Base-by-base conservation (phyloP, 495 filamentous ascomycete species). In the Pyrenula massariospora region DNA sequence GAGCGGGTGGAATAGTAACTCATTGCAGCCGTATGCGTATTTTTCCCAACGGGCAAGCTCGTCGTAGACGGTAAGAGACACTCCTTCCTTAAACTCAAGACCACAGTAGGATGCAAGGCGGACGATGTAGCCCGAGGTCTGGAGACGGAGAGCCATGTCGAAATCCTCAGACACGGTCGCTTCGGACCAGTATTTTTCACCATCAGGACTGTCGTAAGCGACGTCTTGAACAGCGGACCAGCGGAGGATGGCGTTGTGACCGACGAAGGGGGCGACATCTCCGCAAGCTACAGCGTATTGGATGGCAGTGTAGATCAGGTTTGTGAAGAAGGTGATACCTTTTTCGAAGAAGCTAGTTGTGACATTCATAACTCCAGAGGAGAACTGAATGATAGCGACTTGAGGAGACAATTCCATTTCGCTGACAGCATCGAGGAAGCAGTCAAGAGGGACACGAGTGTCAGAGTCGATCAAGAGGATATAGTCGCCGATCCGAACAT, bases 11-110 rank as follows among this genome's bases (percentile, higher is more conserved):
- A 91, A 91, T 58, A 91, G 76, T 50, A 91, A 70, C 66, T 91
- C 87, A 72, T 85, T 88, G 66, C 87, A 91, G n/a, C 87, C 87
- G 64, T 91, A 91, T 2, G 87, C 87, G 67, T 91, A 91, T 68
- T 91, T 91, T 62, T 91, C 87, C 87, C 87, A 91, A 25, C 87
- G 84, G 2, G 85, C 83, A 22, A 91, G 72, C 65, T 91, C 87
- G 66, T 91, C 87, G 68, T 91, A 91, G 24, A 91, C 87, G 10
- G 87, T 91, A 11, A 91, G 74, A 12, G 87, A 91, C 23, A 91
- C 87, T 58, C 87, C 87, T 65, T 91, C 87, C 66, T 90, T 90
- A 73, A 89, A 91, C 52, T 84, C 87, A 23, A 87, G 80, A 52
- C 82, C 81, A 22, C 83, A 78, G 75, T 85, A 91, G 12, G 84